These are phyloP conservation scores for Protostelium mycophagum DNA, from an alignment of 78 protist species.

Conservation along the genomic window DNA sequence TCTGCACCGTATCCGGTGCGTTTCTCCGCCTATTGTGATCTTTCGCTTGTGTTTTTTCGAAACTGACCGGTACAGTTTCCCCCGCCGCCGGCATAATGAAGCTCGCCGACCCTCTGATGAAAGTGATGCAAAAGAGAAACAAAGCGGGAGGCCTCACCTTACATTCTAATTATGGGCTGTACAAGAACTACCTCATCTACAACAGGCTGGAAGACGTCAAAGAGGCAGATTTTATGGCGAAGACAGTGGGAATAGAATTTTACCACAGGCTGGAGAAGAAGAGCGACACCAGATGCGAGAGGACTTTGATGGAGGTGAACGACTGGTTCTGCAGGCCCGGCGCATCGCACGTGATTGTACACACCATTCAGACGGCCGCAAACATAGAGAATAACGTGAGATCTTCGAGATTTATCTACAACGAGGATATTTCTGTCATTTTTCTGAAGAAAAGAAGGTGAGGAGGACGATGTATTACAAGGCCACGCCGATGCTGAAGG, in stretches of 20 bases:
- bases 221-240: background rate
- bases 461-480: background rate
- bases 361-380: background rate
- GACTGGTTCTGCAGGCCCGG: background rate
- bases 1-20: background rate
- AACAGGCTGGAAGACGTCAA: background rate
- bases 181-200: background rate
- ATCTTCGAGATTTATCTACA: background rate
- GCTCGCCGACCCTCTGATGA: background rate
- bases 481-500: background rate
- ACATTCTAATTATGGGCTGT: background rate
- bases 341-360: background rate
- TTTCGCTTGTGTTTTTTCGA: no score
- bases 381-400: background rate
- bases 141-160: background rate
- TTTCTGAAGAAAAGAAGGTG: background rate
- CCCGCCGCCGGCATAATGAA: background rate
- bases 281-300: background rate
- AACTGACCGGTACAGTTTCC: no score
- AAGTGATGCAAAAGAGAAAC: background rate
- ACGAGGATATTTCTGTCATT: background rate
- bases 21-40: background rate
- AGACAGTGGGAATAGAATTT: background rate
- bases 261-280: background rate
- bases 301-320: background rate